Base-by-base conservation (phyloP, 2,329 filamentous ascomycete genomes). In the Pseudovirgaria hyperparasitica region DNA sequence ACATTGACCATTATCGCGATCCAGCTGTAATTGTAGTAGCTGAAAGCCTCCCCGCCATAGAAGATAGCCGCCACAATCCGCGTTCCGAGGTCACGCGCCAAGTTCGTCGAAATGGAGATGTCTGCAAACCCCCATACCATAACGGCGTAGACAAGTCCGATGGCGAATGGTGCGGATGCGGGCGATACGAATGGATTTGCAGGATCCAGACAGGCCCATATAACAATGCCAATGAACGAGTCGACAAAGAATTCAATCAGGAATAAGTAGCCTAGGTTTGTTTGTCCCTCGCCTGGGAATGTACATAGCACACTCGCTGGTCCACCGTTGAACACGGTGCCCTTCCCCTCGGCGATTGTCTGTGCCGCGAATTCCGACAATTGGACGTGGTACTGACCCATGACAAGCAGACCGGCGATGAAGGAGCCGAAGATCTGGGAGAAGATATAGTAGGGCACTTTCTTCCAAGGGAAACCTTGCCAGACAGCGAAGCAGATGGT, bases 211-310 rank as follows among this genome's bases (percentile, higher is more conserved):
- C 54, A 55, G 6, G 67, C 58, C 67, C 68, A 73, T 42, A 73
- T 71, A 9, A 71, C 49, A 31, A 72, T 54, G 16, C 60, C 63
- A 29, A 73, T 64, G 46, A 71, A 71, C 29, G 48, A 54, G 40
- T 68, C 63, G 16, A 68, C 67, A 37, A 74, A 70, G 42, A 68
- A 73, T 40, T 74, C 70, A 31, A 65, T 65, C 27, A 71, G 43
- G 48, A 74, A 68, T 1, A 73, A 42, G 40, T 65, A 71, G 9
- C 68, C 69, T 20, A 66, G 52, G 35, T 65, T 69, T 5, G 56
- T 63, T 40, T 72, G 63, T 10, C 50, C 56, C 0, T 57, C 39
- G 14, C 50, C 56, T 1, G 67, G 68, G 40, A 70, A 70, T 3
- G 63, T 55, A 45, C 62, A 70, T 7, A 74, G 54, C 22, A 73